A percentile compares a stretch with the other conserved stretches of the same genome.
These are phyloP conservation scores for Sisymbrium altissimum DNA, from an alignment of 345 rosid genomes.

Conservation along the genomic window DNA sequence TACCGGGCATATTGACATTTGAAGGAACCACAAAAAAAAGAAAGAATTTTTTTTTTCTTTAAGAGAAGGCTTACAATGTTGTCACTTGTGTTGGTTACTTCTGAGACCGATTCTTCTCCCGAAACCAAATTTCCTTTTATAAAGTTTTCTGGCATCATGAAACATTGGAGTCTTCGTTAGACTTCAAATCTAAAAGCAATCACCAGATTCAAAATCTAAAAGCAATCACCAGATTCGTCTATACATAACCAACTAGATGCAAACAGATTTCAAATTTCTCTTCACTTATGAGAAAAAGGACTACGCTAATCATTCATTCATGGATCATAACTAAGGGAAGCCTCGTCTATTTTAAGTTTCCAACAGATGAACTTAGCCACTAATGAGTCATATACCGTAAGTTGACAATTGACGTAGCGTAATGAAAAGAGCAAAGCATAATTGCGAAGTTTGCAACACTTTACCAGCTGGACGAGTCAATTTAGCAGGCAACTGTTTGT, in stretches of 20 bases:
- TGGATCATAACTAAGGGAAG: not conserved
- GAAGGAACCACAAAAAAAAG: not conserved
- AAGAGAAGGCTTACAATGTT: constrained; percentile 19
- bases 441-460: constrained; percentile 2
- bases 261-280: not conserved
- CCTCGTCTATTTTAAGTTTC: not conserved
- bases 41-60: not conserved
- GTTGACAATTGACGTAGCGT: not conserved
- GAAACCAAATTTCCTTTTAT: constrained; percentile 2
- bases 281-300: not conserved
- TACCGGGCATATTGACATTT: not conserved
- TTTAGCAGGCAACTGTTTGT: constrained; percentile 27
- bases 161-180: not conserved
- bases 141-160: constrained; percentile 8
- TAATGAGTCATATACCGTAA: not conserved
- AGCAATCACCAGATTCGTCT: not conserved
- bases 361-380: not conserved
- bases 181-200: not conserved
- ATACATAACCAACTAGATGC: not conserved
- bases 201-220: not conserved
- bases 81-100: constrained; percentile 23
- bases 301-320: not conserved
- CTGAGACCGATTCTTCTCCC: constrained; percentile 31
- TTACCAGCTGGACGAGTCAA: constrained; percentile 40
- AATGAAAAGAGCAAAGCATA: not conserved